phyloP scores from a whole-genome alignment of 75 land plant genomes.

The Chamaecyparis obtusa region DNA sequence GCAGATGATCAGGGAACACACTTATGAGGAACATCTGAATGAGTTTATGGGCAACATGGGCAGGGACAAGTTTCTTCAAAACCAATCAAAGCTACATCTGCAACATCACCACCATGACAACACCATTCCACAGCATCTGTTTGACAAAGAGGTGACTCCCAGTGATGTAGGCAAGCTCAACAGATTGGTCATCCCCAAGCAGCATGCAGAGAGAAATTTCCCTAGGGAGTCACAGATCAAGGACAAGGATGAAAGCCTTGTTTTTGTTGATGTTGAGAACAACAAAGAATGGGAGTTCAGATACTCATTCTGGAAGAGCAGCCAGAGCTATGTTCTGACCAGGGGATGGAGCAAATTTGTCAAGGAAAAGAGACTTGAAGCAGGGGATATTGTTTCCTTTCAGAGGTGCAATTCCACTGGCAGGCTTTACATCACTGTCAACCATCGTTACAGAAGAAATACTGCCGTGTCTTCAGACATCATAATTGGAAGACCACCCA shows the following conservation, averaged over 20 bases:
- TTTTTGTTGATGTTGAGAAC: slow-evolving; percentile 18
- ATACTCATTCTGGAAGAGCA: slow-evolving; percentile 39
- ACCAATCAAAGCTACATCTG: not conserved
- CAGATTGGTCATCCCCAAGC: slow-evolving; percentile 51
- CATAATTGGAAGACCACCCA: not conserved
- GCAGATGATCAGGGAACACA: slow-evolving; percentile 55
- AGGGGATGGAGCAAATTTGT: slow-evolving; percentile 38
- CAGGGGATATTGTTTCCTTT: slow-evolving; percentile 21
- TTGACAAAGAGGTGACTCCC: slow-evolving; percentile 48
- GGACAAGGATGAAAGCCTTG: not conserved
- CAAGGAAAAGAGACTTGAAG: slow-evolving; percentile 19
- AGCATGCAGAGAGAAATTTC: slow-evolving; percentile 33
- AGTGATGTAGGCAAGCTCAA: slow-evolving; percentile 60
- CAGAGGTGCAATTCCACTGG: slow-evolving; percentile 5
- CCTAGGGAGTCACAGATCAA: slow-evolving; percentile 9
- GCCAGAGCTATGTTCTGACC: slow-evolving; percentile 40
- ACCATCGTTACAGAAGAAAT: not conserved
- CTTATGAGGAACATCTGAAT: slow-evolving; percentile 20
- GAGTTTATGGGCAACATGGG: not conserved
- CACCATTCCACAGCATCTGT: slow-evolving; percentile 14
- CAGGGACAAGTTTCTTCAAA: not conserved
- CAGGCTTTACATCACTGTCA: not conserved
- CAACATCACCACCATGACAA: not conserved
- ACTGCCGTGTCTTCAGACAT: not conserved
- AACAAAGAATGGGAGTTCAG: slow-evolving; percentile 24